Percentiles rank a stretch among this genome's conserved stretches.
Evolutionary conservation across 768 basidiomycete genomes (phyloP).

Genomic region (Glaciozyma antarctica): DNA sequence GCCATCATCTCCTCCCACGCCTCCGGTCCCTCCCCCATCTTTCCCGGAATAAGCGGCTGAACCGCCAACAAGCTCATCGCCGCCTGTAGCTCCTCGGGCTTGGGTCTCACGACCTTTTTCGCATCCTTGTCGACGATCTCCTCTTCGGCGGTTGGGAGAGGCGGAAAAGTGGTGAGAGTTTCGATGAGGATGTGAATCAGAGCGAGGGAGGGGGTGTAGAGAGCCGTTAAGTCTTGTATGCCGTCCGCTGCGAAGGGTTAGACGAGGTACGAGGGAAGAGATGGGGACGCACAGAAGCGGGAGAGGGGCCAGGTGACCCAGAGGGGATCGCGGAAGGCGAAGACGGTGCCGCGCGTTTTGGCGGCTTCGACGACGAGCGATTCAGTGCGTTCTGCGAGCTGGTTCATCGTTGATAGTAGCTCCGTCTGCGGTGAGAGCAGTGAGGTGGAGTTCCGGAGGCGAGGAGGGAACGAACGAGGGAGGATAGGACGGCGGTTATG

Average conservation of each 20-base stretch:
- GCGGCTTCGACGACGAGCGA: slow-evolving; percentile 20
- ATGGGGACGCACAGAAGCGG: slow-evolving; percentile 20
- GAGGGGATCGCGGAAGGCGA: slow-evolving; percentile 27
- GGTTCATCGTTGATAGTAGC: not conserved
- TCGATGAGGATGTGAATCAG: slow-evolving; percentile 24
- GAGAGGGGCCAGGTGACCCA: slow-evolving; percentile 31
- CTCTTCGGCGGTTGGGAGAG: slow-evolving; percentile 1
- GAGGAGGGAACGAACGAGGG: slow-evolving; percentile 10
- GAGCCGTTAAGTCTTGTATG: slow-evolving; percentile 5
- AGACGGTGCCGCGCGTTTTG: slow-evolving; percentile 10
- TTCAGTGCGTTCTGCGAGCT: slow-evolving; percentile 19
- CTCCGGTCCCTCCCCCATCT: slow-evolving; percentile 14
- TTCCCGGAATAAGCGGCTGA: slow-evolving; percentile 27
- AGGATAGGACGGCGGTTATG: slow-evolving; percentile 18
- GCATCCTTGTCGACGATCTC: not conserved
- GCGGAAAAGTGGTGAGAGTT: slow-evolving; percentile 23
- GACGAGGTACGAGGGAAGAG: not conserved
- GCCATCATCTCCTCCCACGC: slow-evolving; percentile 28
- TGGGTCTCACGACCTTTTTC: slow-evolving; percentile 11
- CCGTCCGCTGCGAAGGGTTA: slow-evolving; percentile 13
- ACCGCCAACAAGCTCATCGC: slow-evolving; percentile 17
- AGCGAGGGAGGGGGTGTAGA: slow-evolving; percentile 24
- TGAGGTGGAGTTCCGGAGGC: not conserved
- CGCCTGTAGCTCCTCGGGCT: slow-evolving; percentile 22
- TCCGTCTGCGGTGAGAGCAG: slow-evolving; percentile 3